Evolutionary conservation across 495 filamentous ascomycete species (phyloP), one percentile per base, ranked within the genome.

Genomic region (Penicillium diatomitis): DNA sequence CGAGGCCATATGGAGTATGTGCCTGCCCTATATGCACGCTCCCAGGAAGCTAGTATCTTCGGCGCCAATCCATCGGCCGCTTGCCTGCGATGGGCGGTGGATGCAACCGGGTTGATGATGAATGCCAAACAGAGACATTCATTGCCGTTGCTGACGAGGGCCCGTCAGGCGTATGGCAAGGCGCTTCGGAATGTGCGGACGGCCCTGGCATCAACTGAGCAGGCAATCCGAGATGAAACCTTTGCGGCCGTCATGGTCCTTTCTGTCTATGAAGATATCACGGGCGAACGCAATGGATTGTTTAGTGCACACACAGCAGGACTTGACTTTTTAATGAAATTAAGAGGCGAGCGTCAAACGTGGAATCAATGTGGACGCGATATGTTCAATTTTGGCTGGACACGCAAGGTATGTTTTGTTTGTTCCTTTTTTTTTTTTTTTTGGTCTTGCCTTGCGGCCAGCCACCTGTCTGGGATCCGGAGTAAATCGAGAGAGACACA

Each of bases 361-460:
- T 55, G 52, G 33, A 38, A 67, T 47, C 53, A 56, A 27, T 62
- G 58, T 30, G 68, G 71, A 30, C 56, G 68, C n/a, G 67, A 64
- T 52, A 53, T 74, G 52, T 71, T 74, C 35, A 63, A 57, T 30
- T 72, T 69, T 57, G 71, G 68, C 31, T 72, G 65, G 60, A 56
- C 63, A 10, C 69, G 70, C 45, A 68, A 58, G 48, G 71, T 74
- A 52, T 39, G 64, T 58, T 8, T 7, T 4, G 4, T 38, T 36
- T 40, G 8, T 20, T 20, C 20, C 20, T 20, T 20, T 20, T 20
- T 20, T 20, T 20, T 20, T 20, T 20, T 20, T 20, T 20, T 20
- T 20, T 2, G 20, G 20, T 2, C 20, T 20, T 20, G 20, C 20
- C 20, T 20, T 20, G 20, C 20, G 20, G 20, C 2, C 20, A 20